Evolutionary conservation across 1,284 basidiomycete species (phyloP).

Genomic region (Paramarasmius palmivorus): DNA sequence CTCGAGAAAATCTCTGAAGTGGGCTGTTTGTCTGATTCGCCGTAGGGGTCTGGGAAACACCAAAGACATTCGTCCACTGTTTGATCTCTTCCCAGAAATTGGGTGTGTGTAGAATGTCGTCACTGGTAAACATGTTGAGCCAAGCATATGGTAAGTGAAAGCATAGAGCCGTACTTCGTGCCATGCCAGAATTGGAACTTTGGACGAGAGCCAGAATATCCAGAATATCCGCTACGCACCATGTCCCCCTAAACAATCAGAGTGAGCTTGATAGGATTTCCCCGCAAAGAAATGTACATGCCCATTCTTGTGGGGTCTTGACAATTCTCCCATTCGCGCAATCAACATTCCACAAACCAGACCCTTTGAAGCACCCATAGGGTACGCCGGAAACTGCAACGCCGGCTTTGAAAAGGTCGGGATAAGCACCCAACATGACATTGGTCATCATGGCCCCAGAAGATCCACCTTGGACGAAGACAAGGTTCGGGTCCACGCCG

Average conservation of each 20-base stretch:
- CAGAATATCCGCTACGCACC: background rate
- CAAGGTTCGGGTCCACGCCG: conserved; percentile 41
- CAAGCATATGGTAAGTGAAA: background rate
- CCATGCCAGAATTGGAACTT: background rate
- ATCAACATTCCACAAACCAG: background rate
- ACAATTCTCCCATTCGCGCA: background rate
- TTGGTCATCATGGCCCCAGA: conserved; percentile 65
- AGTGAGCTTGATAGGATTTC: too few relatives aligned
- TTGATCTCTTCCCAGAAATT: conserved; percentile 31
- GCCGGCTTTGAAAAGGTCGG: conserved; percentile 51
- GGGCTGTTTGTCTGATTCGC: too few relatives aligned
- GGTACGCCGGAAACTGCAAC: conserved; percentile 51
- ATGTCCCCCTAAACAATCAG: too few relatives aligned
- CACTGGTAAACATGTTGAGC: too few relatives aligned
- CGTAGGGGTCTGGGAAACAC: too few relatives aligned
- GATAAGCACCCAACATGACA: conserved; percentile 54
- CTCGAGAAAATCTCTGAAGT: too few relatives aligned
- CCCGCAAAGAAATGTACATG: too few relatives aligned
- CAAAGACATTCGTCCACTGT: conserved; percentile 32
- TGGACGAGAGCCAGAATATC: background rate
- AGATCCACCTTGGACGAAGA: conserved; percentile 51
- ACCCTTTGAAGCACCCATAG: conserved; percentile 47
- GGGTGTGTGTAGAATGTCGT: background rate
- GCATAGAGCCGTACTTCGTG: too few relatives aligned
- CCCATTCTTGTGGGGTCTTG: background rate